These are phyloP conservation scores for Ogataea allantospora DNA, from an alignment of 805 yeast species.

Conservation along the genomic window DNA sequence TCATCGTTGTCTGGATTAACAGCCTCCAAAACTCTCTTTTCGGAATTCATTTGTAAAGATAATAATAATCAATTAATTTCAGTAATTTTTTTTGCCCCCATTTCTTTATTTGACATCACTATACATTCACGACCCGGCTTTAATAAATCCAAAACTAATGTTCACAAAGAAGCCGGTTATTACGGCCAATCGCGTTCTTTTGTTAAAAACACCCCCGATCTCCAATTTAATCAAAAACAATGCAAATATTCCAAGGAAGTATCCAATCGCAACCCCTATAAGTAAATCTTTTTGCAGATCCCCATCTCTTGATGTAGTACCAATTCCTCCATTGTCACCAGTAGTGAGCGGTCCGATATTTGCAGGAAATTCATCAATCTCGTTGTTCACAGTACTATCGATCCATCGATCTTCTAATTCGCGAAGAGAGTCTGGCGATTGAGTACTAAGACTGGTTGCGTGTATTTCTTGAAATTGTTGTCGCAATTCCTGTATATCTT, in stretches of 20 bases:
- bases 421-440: conserved; percentile 50
- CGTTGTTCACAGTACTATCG: conserved; percentile 65
- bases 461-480: conserved; percentile 72
- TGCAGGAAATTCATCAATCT: conserved; percentile 46
- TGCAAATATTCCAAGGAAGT: conserved; percentile 70
- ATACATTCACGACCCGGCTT: conserved; percentile 39
- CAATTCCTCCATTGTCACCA: conserved; percentile 18
- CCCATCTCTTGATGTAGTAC: conserved; percentile 32
- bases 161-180: conserved; percentile 70
- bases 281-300: conserved; percentile 61
- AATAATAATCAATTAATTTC: not conserved
- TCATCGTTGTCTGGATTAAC: conserved; percentile 10
- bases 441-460: conserved; percentile 39
- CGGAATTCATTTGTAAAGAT: conserved; percentile 1
- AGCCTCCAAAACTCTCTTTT: conserved; percentile 7
- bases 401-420: conserved; percentile 87
- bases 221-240: conserved; percentile 62
- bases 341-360: conserved; percentile 20
- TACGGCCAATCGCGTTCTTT: conserved; percentile 64
- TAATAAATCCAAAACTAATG: conserved; percentile 60
- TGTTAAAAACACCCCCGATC: conserved; percentile 52
- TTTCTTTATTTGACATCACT: not conserved
- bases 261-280: conserved; percentile 70
- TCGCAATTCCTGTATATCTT: conserved; percentile 70
- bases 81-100: not conserved